Percentiles rank a stretch among this genome's conserved stretches.
phyloP scores from a whole-genome alignment of 441 rosid species.

The Aleurites moluccanus region DNA sequence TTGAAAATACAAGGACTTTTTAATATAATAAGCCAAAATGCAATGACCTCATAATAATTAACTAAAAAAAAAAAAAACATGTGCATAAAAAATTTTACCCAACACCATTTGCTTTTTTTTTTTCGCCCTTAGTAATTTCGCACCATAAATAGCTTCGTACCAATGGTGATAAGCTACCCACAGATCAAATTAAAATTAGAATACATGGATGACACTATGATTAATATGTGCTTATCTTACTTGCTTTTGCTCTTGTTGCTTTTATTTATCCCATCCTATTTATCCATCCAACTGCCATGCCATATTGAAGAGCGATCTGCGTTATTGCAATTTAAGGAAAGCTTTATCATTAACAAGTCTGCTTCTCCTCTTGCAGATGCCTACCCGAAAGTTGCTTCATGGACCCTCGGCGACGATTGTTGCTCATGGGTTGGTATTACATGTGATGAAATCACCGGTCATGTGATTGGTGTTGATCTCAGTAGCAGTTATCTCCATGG shows the following conservation, averaged over 20 bases:
- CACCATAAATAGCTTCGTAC: too few species aligned
- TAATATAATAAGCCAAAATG: too few species aligned
- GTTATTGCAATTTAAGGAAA: conserved; percentile 14
- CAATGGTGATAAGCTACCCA: too few species aligned
- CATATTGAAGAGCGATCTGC: conserved; percentile 10
- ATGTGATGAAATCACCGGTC: conserved; percentile 22
- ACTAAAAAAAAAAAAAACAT: too few species aligned
- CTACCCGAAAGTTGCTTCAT: conserved; percentile 1
- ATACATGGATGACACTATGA: too few species aligned
- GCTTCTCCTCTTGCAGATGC: neutral
- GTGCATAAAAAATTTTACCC: too few species aligned
- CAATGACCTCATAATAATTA: too few species aligned
- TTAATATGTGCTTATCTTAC: neutral
- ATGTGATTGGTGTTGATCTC: conserved; percentile 27
- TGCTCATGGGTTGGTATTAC: conserved; percentile 31
- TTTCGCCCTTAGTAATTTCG: too few species aligned
- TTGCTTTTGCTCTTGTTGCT: neutral
- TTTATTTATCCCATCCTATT: neutral
- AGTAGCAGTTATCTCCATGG: conserved; percentile 16
- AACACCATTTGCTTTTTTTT: too few species aligned
- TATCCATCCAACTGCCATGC: neutral
- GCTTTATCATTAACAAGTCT: neutral
- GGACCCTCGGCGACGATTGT: conserved; percentile 20
- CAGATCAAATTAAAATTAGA: too few species aligned
- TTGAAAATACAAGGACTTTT: too few species aligned